Evolutionary conservation across 2,329 filamentous ascomycete species (phyloP), one percentile per base, ranked within the genome.

Genomic region (Metarhizium robertsii): DNA sequence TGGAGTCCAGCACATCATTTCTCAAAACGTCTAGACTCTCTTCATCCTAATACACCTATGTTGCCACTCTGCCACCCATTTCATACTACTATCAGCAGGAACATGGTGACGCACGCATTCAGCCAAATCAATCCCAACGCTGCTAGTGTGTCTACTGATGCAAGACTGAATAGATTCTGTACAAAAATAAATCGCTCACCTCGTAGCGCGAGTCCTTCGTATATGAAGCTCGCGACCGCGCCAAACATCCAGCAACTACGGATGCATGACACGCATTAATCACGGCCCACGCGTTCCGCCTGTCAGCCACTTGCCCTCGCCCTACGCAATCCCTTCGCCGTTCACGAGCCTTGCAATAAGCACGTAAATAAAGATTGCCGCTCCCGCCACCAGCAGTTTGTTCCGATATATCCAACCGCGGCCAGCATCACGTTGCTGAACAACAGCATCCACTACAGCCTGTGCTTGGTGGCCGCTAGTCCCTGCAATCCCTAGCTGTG

Each of bases 361-460:
- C 11, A 95, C 91, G 71, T 96, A 97, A 16, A 86, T 72, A 66
- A 97, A 88, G 32, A 96, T 76, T 18, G 84, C 71, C 0, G 78
- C 84, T 8, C 88, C 81, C 1, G 84, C 79, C 50, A 96, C 75
- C 64, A 87, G 78, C 59, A 92, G 77, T 73, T 90, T 94, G 73
- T 96, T 89, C 59, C 84, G 81, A 61, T 84, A 79, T 60, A 95
- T 69, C 90, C 90, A 97, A 56, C 90, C 83, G 62, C 90, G 85
- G 0, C 90, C 89, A 2, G 87, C 90, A 61, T 94, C 86, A 60
- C 88, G 85, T 79, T 74, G 86, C 80, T 79, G 90, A 71, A 72
- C 88, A 70, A 73, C 88, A 2, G 78, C 90, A 61, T 92, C 88
- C n/a, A 94, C 87, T 1, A 95, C 68, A 69, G 87, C 72, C 79